Base-by-base conservation (phyloP, 169 alveolate genomes). In the Theileria orientalis region DNA sequence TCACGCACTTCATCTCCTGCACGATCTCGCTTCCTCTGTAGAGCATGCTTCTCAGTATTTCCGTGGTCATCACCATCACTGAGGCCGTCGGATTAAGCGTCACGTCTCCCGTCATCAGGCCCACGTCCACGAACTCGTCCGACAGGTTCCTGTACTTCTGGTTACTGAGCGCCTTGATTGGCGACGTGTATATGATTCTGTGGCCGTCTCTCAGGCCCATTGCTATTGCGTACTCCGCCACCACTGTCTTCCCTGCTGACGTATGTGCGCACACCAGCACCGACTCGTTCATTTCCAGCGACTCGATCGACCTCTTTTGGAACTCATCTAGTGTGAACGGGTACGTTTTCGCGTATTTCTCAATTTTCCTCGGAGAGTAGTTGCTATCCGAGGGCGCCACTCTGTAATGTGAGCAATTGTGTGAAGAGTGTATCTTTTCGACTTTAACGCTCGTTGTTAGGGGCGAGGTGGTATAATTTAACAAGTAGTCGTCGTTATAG, bases 221-320 rank as follows among this genome's bases (percentile, higher is more conserved):
- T 0, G 99, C 99, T 40, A 98, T 97, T 13, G 99, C 99, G 90
- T 97, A 98, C 87, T 98, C 99, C 3, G 99, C 99, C 25, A 97
- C 98, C 30, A 96, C 99, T 5, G 99, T 98, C 86, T 97, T 98
- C 33, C 99, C 99, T 30, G 99, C 99, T 2, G 99, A 96, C 0
- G 99, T 97, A 82, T 97, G 99, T 0, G 99, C 99, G 57, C 99
- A 97, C 19, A 98, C 99, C 64, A 98, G 88, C 11, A 97, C 99
- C 46, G 96, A 92, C 84, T 98, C 99, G 59, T 95, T 95, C 29
- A 85, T 77, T 84, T 97, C 99, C 72, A 98, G 87, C 44, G 98
- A 94, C 37, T 94, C 95, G 32, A 97, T 94, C 9, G 99, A 97
- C 61, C 93, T 80, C 69, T 93, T 93, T 92, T 98, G 98, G 85